phyloP scores from a whole-genome alignment of 495 filamentous ascomycete species.

The Trichocladium antarcticum region DNA sequence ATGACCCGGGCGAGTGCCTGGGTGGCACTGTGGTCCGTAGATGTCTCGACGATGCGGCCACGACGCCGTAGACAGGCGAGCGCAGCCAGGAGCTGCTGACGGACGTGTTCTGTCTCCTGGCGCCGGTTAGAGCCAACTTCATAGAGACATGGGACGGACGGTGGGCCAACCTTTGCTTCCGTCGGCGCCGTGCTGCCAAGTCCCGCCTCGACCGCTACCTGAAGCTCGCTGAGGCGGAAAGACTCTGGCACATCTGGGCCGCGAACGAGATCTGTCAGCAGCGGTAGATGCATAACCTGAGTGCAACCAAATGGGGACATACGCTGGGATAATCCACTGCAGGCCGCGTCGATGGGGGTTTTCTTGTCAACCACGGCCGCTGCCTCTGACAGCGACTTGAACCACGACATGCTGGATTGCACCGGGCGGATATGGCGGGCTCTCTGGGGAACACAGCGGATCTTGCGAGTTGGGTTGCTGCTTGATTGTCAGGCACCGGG shows the following conservation, averaged over 20 bases:
- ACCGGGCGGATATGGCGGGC: no score
- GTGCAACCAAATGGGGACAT: neutral
- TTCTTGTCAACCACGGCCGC: neutral
- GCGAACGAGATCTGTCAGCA: neutral
- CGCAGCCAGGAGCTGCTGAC: conserved; percentile 3
- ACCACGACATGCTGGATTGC: conserved; percentile 6
- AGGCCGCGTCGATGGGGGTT: neutral
- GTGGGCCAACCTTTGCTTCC: neutral
- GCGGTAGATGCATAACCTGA: neutral
- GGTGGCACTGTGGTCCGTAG: neutral
- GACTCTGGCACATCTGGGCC: conserved; percentile 9
- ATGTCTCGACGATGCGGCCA: neutral
- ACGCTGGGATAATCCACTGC: neutral
- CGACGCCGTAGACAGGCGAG: conserved; percentile 8
- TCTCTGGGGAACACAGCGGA: no score
- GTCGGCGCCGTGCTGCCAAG: neutral
- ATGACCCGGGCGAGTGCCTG: conserved; percentile 4
- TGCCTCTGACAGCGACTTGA: neutral
- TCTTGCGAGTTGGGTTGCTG: no score
- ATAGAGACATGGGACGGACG: neutral
- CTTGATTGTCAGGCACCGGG: no score
- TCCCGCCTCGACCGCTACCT: neutral
- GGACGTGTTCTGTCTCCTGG: neutral
- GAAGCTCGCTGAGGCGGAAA: conserved; percentile 4
- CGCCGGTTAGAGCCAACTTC: neutral